These are phyloP conservation scores for Microsporum canis DNA, from an alignment of 2,329 filamentous ascomycete genomes.

Conservation along the genomic window DNA sequence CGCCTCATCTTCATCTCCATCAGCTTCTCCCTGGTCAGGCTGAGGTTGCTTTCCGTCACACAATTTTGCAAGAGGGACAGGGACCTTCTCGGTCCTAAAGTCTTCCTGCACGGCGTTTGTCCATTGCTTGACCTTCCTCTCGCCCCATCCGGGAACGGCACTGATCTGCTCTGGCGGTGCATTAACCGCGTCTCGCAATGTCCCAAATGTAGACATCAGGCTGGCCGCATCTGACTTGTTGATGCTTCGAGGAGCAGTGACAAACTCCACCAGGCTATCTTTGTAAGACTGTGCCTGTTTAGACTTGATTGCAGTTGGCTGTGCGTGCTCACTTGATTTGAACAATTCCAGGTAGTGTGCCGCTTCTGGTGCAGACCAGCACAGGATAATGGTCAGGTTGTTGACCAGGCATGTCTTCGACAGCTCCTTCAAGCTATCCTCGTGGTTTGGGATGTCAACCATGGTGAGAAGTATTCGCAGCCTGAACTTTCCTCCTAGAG, in stretches of 20 bases:
- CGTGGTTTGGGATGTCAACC: constrained; percentile 91
- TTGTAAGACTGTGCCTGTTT: constrained; percentile 74
- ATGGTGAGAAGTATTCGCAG: constrained; percentile 78
- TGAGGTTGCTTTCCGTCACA: not conserved
- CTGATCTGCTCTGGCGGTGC: constrained; percentile 75
- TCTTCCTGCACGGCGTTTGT: constrained; percentile 69
- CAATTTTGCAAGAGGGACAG: not conserved
- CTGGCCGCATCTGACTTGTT: constrained; percentile 93
- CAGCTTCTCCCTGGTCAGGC: not conserved
- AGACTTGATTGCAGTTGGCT: constrained; percentile 68
- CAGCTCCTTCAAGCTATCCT: constrained; percentile 77
- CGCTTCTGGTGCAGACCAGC: constrained; percentile 89
- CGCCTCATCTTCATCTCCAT: constrained; percentile 35
- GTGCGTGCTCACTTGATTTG: constrained; percentile 86
- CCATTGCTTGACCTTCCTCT: constrained; percentile 88
- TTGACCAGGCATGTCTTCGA: constrained; percentile 89
- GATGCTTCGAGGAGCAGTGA: constrained; percentile 77
- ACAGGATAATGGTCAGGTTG: constrained; percentile 80
- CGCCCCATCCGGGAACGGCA: constrained; percentile 82
- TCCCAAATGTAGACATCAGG: constrained; percentile 84
- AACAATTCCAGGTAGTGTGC: constrained; percentile 89
- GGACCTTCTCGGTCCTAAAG: constrained; percentile 54
- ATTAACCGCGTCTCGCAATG: constrained; percentile 74
- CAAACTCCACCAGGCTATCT: constrained; percentile 81
- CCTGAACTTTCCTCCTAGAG: constrained; percentile 72